Percentiles rank a stretch among this genome's conserved stretches.
These are phyloP conservation scores for Colletotrichum sp. DNA, from an alignment of 2,329 filamentous ascomycete genomes.

Conservation along the genomic window DNA sequence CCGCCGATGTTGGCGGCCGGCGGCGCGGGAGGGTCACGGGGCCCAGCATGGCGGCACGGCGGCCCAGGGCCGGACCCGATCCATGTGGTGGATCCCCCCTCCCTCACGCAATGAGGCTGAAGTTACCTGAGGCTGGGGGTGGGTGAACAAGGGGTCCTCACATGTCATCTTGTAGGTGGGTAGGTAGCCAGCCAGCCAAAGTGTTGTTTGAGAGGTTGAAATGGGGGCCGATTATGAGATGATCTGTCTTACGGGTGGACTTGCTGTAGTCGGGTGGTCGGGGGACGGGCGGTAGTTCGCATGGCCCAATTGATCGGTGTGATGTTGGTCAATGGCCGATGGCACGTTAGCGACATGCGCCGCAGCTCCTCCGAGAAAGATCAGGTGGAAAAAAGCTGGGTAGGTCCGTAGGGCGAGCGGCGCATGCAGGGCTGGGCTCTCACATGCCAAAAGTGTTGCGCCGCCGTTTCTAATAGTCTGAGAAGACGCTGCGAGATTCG, in stretches of 20 bases:
- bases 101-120: background rate
- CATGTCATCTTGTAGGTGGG: background rate
- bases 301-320: background rate
- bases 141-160: background rate
- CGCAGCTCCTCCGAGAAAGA: background rate
- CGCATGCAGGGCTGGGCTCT: background rate
- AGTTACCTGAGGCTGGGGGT: background rate
- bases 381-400: background rate
- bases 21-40: slow-evolving; percentile 12
- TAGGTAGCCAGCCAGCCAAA: background rate
- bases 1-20: background rate
- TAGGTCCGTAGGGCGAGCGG: background rate
- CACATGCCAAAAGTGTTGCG: slow-evolving; percentile 5
- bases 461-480: background rate
- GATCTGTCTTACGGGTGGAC: background rate
- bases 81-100: background rate
- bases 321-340: background rate
- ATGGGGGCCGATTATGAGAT: background rate
- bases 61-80: background rate
- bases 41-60: background rate
- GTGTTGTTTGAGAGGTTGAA: background rate
- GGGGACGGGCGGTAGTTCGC: background rate
- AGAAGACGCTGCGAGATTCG: background rate
- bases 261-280: background rate
- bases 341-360: background rate